Evolutionary conservation across 176 grass and related monocot species (phyloP), one percentile per base, ranked within the genome.

Genomic region (Aechmea fasciata): DNA sequence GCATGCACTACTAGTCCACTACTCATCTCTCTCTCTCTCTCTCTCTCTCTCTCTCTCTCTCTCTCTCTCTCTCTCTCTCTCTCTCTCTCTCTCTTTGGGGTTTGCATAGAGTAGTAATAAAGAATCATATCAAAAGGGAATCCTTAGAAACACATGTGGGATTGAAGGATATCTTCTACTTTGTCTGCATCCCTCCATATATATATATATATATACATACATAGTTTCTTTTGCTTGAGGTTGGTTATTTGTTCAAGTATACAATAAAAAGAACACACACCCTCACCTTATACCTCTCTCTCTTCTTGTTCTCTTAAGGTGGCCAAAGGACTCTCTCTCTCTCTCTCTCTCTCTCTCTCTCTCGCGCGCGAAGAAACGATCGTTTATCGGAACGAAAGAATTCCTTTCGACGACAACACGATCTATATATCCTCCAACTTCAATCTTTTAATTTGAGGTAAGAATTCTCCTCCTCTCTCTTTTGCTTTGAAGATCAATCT

Each of bases 231-330:
- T 64, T 64, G 57, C 57, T 24, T 28, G 64, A 67, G 64, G 64
- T 67, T 76, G 62, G 50, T 52, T 76, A 51, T 51, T 66, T 76
- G 73, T 50, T 29, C 67, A 65, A 49, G 65, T 28, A 22, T 65
- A 68, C 26, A 76, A 68, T 12, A 59, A 67, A 67, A 24, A 57
- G 24, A 53, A 77, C 1, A 6, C 33, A 41, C 33, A 6, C 6
- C 4, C 7, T 41, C 33, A 41, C 33, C 33, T 41, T 41, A 8
- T 41, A 41, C 33, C 33, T 41, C 33, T 41, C 33, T 7, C 7
- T 41, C 33, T 41, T 41, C 33, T 41, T 41, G 33, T 7, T 41
- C 33, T 41, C 33, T 41, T 41, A 41, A 41, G 33, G 33, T 41
- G 33, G 33, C 33, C 6, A 41, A 41, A 41, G 33, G 6, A 7